Evolutionary conservation across 352 stramenopile species (phyloP).

Genomic region (Phytopythium montanum): DNA sequence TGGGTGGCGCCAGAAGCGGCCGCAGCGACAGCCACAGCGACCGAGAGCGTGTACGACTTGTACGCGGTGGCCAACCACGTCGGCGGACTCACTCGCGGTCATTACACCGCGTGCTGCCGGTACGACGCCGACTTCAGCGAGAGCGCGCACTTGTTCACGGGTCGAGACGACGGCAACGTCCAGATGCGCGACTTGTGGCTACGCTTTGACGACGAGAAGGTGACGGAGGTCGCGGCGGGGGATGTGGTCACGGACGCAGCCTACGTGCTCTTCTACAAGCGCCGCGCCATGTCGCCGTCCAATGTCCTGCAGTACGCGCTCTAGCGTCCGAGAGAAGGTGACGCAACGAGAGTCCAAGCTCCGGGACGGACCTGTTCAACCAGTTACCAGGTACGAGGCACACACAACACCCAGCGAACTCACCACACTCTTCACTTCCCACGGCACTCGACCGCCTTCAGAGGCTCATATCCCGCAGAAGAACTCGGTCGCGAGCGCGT

Average conservation of each 20-base stretch:
- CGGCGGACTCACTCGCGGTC: conserved; percentile 91
- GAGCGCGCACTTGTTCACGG: conserved; percentile 46
- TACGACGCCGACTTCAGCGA: conserved; percentile 72
- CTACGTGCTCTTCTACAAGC: conserved; percentile 92
- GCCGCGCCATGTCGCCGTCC: conserved; percentile 62
- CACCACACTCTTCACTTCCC: too few relatives aligned
- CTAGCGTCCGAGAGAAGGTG: conserved; percentile 11
- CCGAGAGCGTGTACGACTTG: conserved; percentile 86
- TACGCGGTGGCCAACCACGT: conserved; percentile 98
- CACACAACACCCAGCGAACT: too few relatives aligned
- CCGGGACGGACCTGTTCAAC: too few relatives aligned
- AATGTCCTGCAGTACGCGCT: conserved; percentile 69
- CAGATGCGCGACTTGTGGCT: conserved; percentile 68
- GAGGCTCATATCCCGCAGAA: conserved; percentile 62
- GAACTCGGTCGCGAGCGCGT: conserved; percentile 45
- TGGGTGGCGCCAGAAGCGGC: conserved; percentile 51
- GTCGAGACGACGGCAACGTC: conserved; percentile 14
- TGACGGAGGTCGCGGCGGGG: conserved; percentile 59
- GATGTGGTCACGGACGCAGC: conserved; percentile 82
- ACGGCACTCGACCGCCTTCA: too few relatives aligned
- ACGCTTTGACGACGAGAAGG: conserved; percentile 82
- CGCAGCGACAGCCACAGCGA: conserved; percentile 11
- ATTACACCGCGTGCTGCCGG: conserved; percentile 91
- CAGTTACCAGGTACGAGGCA: too few relatives aligned
- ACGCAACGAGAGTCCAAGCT: too few relatives aligned